Conservation (phyloP, 345 rosid genomes). For the Euclidium syriacum region DNA sequence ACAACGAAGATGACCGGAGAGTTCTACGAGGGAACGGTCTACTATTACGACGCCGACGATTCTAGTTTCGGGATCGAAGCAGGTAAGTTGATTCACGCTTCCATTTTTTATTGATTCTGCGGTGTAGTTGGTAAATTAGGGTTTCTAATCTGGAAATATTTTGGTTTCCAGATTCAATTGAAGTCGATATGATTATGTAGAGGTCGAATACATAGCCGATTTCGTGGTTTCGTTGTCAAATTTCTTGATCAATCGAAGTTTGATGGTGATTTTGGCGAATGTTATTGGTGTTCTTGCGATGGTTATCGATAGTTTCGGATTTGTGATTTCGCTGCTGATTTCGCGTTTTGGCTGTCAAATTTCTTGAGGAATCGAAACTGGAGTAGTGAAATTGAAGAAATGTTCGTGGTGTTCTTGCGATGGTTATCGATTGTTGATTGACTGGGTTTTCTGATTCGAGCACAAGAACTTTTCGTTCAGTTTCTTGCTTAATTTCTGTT, state of each 20-base stretch:
- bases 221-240: not conserved
- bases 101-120: not conserved
- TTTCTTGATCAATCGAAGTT: not conserved
- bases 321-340: too few species aligned
- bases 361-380: not conserved
- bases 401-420: not conserved
- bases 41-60: not conserved
- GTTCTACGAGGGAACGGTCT: not conserved
- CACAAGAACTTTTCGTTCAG: too few species aligned
- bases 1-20: not conserved
- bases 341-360: too few species aligned
- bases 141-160: not conserved
- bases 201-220: not conserved
- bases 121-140: not conserved
- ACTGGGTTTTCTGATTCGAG: not conserved
- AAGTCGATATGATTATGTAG: not conserved
- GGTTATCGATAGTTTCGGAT: not conserved
- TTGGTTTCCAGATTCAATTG: not conserved
- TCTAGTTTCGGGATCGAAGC: not conserved
- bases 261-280: not conserved
- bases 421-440: not conserved
- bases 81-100: not conserved
- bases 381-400: not conserved
- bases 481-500: too few species aligned
- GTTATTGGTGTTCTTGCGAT: not conserved